These are phyloP conservation scores for Agrostemma githago DNA, from an alignment of 148 eudicot genomes.

Conservation along the genomic window DNA sequence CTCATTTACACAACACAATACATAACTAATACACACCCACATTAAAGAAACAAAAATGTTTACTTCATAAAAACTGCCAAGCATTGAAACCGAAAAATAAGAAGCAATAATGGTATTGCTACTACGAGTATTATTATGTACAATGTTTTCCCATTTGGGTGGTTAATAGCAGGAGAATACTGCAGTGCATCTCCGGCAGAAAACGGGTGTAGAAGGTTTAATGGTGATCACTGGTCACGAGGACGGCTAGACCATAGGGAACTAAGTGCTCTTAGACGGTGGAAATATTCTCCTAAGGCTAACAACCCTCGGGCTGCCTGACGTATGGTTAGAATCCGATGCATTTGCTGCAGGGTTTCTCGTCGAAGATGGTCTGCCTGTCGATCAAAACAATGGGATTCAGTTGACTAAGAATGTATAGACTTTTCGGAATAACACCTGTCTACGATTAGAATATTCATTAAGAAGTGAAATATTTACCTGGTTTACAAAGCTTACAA, in stretches of 20 bases:
- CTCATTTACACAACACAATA: slow-evolving; percentile 25
- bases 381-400: not conserved
- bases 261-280: slow-evolving; percentile 26
- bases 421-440: no score
- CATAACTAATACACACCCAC: slow-evolving; percentile 21
- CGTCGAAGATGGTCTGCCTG: slow-evolving; percentile 93
- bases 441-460: not conserved
- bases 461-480: slow-evolving; percentile 37
- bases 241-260: not conserved
- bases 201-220: not conserved
- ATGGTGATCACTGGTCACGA: not conserved
- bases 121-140: slow-evolving; percentile 21
- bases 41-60: slow-evolving; percentile 5
- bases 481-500: slow-evolving; percentile 77
- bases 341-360: slow-evolving; percentile 73
- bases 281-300: slow-evolving; percentile 44
- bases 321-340: slow-evolving; percentile 49
- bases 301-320: slow-evolving; percentile 81
- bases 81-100: not conserved
- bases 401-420: no score
- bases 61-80: slow-evolving; percentile 14
- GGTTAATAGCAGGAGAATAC: slow-evolving; percentile 4
- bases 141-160: slow-evolving; percentile 10
- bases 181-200: not conserved
- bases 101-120: slow-evolving; percentile 21